These are phyloP conservation scores for Paecilomyces fulvus DNA, from an alignment of 2,329 filamentous ascomycete genomes.

Conservation along the genomic window DNA sequence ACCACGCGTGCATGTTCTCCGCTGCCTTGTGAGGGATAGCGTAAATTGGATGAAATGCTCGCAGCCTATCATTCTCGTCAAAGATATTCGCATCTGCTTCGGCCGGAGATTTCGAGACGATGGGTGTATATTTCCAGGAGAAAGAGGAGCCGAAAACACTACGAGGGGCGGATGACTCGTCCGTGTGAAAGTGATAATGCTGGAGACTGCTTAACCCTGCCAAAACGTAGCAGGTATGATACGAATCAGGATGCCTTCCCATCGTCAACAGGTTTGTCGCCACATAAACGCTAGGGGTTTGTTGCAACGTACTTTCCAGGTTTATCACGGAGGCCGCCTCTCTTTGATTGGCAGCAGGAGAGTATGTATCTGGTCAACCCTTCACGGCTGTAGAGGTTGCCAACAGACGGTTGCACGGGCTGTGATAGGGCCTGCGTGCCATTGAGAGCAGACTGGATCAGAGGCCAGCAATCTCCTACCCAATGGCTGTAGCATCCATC, in stretches of 20 bases:
- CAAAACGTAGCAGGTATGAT: slow-evolving; percentile 89
- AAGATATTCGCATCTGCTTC: slow-evolving; percentile 53
- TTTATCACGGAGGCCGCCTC: slow-evolving; percentile 86
- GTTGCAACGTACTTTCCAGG: slow-evolving; percentile 64
- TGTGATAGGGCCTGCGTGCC: slow-evolving; percentile 34
- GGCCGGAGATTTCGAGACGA: slow-evolving; percentile 38
- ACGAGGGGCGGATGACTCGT: slow-evolving; percentile 21
- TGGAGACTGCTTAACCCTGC: slow-evolving; percentile 77
- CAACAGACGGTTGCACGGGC: slow-evolving; percentile 14
- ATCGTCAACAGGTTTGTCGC: not conserved
- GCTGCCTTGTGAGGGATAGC: slow-evolving; percentile 67
- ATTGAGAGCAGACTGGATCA: slow-evolving; percentile 71
- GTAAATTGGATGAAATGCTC: slow-evolving; percentile 72
- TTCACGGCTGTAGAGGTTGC: slow-evolving; percentile 64
- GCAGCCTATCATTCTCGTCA: slow-evolving; percentile 61
- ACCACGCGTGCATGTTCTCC: slow-evolving; percentile 57
- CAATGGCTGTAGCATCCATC: slow-evolving; percentile 98
- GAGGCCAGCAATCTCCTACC: slow-evolving; percentile 90
- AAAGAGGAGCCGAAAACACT: slow-evolving; percentile 28
- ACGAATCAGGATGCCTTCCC: slow-evolving; percentile 66
- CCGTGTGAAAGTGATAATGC: slow-evolving; percentile 48
- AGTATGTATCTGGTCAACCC: slow-evolving; percentile 85
- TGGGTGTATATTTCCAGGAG: slow-evolving; percentile 31
- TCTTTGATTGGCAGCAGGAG: slow-evolving; percentile 70
- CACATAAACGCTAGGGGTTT: not conserved